Evolutionary conservation across 2,329 filamentous ascomycete species (phyloP).

Genomic region (Nemania bipapillata): DNA sequence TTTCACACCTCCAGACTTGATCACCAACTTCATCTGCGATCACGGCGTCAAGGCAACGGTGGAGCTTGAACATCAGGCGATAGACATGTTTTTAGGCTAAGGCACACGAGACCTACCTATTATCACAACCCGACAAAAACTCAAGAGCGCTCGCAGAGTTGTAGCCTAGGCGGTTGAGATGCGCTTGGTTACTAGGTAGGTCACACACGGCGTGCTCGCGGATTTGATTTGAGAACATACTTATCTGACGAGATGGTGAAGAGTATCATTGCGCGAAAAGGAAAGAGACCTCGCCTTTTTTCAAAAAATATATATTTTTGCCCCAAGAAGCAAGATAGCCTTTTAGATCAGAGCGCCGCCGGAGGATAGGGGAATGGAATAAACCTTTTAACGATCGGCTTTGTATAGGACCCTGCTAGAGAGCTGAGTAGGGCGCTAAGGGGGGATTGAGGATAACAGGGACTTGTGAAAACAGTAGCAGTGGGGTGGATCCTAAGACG

Average conservation of each 20-base stretch:
- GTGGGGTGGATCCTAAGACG: conserved; percentile 9
- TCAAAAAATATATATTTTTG: conserved; percentile 4
- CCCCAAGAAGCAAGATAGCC: conserved; percentile 6
- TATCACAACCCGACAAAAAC: background rate
- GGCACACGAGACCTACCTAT: background rate
- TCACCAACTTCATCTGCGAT: conserved; percentile 49
- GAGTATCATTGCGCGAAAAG: conserved; percentile 12
- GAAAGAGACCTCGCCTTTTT: background rate
- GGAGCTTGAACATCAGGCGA: conserved; percentile 49
- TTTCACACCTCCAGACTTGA: conserved; percentile 46
- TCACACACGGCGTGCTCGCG: conserved; percentile 10
- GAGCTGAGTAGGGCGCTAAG: conserved; percentile 1
- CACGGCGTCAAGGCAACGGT: conserved; percentile 48
- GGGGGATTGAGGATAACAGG: background rate
- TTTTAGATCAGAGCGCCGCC: conserved; percentile 24
- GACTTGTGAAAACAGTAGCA: conserved; percentile 3
- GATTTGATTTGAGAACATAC: conserved; percentile 20
- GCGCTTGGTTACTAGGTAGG: conserved; percentile 27
- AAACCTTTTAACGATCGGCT: conserved; percentile 9
- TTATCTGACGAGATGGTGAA: conserved; percentile 31
- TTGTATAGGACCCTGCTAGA: background rate
- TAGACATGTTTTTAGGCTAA: conserved; percentile 49
- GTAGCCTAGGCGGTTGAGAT: background rate
- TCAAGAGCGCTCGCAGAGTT: background rate
- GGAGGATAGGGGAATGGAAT: background rate